Evolutionary conservation across 176 grass and related monocot species (phyloP), one percentile per base, ranked within the genome.

Genomic region (Avena atlantica): DNA sequence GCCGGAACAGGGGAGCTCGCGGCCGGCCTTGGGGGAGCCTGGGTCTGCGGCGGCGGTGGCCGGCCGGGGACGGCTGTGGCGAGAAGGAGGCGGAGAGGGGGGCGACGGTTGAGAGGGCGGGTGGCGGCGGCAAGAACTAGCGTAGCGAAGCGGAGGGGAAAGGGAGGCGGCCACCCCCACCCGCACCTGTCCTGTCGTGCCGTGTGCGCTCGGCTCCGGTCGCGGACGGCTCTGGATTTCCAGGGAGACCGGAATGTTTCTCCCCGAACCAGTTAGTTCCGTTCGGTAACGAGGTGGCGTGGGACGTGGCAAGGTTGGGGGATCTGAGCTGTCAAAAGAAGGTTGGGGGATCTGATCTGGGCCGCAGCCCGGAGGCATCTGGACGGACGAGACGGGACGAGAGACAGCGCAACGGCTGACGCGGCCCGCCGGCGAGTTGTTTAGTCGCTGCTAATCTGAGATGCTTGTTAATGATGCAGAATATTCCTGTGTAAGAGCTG

Each of bases 321-420:
- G 50, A 77, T 77, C 74, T 20, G 24, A 36, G 36, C 74, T 34
- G 74, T 34, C 31, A 34, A 34, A 34, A 34, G 2, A 34, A 34
- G 31, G 74, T 34, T 52, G 72, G 72, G 16, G 25, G 50, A 77
- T 77, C 74, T 20, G 24, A 36, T 56, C 74, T 34, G 74, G 50
- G 74, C 48, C 74, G 74, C 25, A 45, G 8, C 1, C 36, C 37
- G 19, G 68, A 11, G 68, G 53, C 3, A 16, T 34, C 49, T 76
- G 48, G 74, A 77, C 74, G 74, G 25, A 34, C 47, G 48, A 50
- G 25, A 34, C 47, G 48, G 13, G 48, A 53, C 13, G 24, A 16
- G 8, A 0, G 23, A 75, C 74, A 76, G 49, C 48, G 74, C 24
- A 9, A 9, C 74, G 74, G 74, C 74, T 34, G 74, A 56, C 3